Percentiles rank a stretch among this genome's conserved stretches.
These are phyloP conservation scores for Pestalotiopsis sp. DNA, from an alignment of 2,329 filamentous ascomycete species.

Conservation along the genomic window DNA sequence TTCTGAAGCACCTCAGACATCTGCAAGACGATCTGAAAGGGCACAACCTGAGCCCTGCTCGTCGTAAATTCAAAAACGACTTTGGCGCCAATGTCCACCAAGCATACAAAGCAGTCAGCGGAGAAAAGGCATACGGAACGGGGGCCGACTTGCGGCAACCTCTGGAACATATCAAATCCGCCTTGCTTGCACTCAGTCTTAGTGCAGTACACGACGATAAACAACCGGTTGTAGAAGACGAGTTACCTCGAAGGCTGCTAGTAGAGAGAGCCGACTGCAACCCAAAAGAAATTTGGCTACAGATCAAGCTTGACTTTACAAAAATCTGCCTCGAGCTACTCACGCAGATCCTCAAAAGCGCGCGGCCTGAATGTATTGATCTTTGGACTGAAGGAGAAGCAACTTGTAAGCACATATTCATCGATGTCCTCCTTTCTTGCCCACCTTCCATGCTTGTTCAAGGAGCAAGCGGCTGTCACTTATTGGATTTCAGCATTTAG, in stretches of 20 bases:
- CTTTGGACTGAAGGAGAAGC: background rate
- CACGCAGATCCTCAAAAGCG: background rate
- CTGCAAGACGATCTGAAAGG: background rate
- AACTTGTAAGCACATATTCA: background rate
- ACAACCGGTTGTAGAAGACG: constrained; percentile 23
- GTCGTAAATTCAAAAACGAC: background rate
- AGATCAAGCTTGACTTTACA: constrained; percentile 7
- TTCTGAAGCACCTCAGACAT: background rate
- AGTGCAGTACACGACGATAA: constrained; percentile 25
- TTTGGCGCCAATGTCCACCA: constrained; percentile 6
- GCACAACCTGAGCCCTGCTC: background rate
- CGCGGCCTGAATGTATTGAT: background rate
- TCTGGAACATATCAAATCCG: constrained; percentile 8
- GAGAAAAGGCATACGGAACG: background rate
- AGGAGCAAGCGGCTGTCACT: background rate
- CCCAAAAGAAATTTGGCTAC: constrained; percentile 14
- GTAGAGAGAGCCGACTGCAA: constrained; percentile 2
- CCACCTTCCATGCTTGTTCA: background rate
- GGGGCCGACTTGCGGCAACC: constrained; percentile 9
- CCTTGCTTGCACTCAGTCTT: constrained; percentile 19
- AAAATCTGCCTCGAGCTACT: background rate
- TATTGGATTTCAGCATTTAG: background rate
- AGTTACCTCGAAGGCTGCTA: constrained; percentile 20
- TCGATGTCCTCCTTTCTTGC: background rate
- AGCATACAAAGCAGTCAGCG: constrained; percentile 5